A percentile compares a stretch with the other conserved stretches of the same genome.
These are phyloP conservation scores for Syzygium aqueum DNA, from an alignment of 345 rosid genomes.

Conservation along the genomic window DNA sequence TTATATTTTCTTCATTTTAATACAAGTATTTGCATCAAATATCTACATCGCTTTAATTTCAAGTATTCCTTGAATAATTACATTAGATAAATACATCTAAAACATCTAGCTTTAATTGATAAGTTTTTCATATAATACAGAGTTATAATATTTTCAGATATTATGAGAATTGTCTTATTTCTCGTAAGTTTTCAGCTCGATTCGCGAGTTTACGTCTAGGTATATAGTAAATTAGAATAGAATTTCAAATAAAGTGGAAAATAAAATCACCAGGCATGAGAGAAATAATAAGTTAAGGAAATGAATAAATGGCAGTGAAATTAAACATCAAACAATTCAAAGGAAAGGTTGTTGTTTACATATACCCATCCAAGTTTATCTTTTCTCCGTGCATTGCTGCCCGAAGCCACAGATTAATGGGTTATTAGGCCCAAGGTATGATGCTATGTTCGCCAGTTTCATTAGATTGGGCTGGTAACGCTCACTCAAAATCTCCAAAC, in stretches of 20 bases:
- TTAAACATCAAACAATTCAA: background rate
- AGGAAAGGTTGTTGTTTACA: background rate
- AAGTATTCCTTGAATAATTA: background rate
- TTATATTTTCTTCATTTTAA: background rate
- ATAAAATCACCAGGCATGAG: background rate
- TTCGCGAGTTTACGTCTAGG: background rate
- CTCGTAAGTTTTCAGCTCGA: background rate
- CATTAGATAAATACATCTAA: background rate
- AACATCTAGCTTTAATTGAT: background rate
- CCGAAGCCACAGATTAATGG: too few species aligned
- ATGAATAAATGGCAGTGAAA: background rate
- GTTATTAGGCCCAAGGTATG: background rate
- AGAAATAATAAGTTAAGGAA: background rate
- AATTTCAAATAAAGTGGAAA: background rate
- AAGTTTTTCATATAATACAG: background rate
- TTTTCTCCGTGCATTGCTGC: too few species aligned
- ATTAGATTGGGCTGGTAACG: background rate
- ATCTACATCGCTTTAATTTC: background rate
- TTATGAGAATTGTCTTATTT: background rate
- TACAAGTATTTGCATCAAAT: background rate
- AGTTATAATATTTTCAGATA: accelerated
- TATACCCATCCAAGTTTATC: background rate
- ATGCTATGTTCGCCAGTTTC: background rate
- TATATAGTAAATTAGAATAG: background rate
- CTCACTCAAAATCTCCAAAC: background rate